Evolutionary conservation across 495 filamentous ascomycete genomes (phyloP).

Genomic region (Podospora bellae-mahoneyi): DNA sequence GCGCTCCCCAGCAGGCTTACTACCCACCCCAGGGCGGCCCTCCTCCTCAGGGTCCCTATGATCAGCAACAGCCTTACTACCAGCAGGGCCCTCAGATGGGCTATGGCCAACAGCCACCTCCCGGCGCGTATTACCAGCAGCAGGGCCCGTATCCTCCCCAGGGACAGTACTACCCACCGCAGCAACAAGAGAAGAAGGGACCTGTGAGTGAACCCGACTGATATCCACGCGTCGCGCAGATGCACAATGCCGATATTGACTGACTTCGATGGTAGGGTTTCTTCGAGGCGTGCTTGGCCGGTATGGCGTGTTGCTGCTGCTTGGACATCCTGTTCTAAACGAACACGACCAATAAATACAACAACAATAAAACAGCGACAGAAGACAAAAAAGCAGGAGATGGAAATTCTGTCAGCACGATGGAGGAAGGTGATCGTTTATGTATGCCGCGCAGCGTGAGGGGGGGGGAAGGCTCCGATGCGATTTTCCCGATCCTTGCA

Average conservation of each 20-base stretch:
- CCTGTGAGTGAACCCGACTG: conserved; percentile 19
- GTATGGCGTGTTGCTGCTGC: conserved; percentile 50
- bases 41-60: conserved; percentile 17
- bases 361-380: background rate
- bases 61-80: conserved; percentile 34
- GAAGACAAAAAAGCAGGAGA: background rate
- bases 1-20: conserved; percentile 19
- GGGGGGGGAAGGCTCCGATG: background rate
- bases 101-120: conserved; percentile 37
- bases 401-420: background rate
- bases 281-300: conserved; percentile 36
- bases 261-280: conserved; percentile 25
- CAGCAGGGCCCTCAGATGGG: conserved; percentile 41
- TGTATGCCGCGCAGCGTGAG: background rate
- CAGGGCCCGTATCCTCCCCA: background rate
- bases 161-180: conserved; percentile 24
- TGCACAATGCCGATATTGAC: background rate
- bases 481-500: background rate
- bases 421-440: background rate
- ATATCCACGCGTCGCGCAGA: background rate
- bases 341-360: background rate
- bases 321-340: conserved; percentile 46
- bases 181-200: conserved; percentile 26
- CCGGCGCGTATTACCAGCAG: conserved; percentile 18
- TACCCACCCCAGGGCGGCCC: conserved; percentile 10